Base-by-base conservation (phyloP, 805 yeast species). In the Zygotorulaspora florentina region DNA sequence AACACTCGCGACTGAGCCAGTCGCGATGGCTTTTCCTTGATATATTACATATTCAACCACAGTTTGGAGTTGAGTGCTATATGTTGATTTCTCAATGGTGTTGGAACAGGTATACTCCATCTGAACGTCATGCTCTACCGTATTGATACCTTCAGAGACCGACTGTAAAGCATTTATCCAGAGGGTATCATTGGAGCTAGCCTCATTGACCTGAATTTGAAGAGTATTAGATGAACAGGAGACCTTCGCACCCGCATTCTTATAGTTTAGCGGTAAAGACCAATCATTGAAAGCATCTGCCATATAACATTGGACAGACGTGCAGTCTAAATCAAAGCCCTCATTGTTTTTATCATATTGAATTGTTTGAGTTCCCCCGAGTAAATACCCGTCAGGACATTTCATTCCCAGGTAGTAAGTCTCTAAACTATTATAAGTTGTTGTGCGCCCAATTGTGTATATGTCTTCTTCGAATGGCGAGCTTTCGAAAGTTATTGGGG, bases 321-420 rank as follows among this genome's bases (percentile, higher is more conserved):
- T 64, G 53, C 77, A 72, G 25, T 59, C 59, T 18, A 70, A 61
- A 8, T 66, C 66, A 44, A 54, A 58, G 8, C 61, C 61, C n/a
- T 51, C 53, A 35, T 68, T 69, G 42, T 63, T 48, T 39, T 54
- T 57, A 36, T 70, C 64, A 53, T 60, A 61, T 15, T 50, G 42
- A 17, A 68, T 52, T 1, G 48, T 35, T 37, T 64, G 53, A 3
- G 45, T 18, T 39, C 70, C 71, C 11, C 62, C 59, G 3, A 56
- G 48, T 20, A 56, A 35, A 39, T 57, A 54, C 20, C 68, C 68
- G 20, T 49, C 38, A 10, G 60, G 59, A 56, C 74, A 70, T 2
- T 39, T 45, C 54, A 69, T 66, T 34, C 63, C 64, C 20, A 68
- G 40, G 25, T 59, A 60, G 46, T 69, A 69, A 39, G 57, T 49